These are phyloP conservation scores for Pleurotus cornucopiae DNA, from an alignment of 768 basidiomycete species.

Conservation along the genomic window DNA sequence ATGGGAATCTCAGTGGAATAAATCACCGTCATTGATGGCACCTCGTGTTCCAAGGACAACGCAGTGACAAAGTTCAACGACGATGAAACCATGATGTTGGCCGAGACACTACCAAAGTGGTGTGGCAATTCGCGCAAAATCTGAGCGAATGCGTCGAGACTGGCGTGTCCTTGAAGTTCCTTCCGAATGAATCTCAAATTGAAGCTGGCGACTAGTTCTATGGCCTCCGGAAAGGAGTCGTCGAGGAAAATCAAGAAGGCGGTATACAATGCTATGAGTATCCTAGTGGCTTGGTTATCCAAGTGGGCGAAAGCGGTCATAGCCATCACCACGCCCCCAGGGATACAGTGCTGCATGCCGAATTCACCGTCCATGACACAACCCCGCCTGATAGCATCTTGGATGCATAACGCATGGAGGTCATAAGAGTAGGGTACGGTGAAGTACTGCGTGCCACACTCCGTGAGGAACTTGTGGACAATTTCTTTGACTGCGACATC, in stretches of 20 bases:
- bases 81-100: slow-evolving; percentile 30
- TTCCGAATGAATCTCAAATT: slow-evolving; percentile 23
- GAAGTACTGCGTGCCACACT: no score
- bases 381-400: slow-evolving; percentile 18
- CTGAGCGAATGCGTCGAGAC: slow-evolving; percentile 29
- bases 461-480: no score
- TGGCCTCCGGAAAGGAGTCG: slow-evolving; percentile 24
- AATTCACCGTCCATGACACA: slow-evolving; percentile 19
- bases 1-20: neutral
- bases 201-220: slow-evolving; percentile 26
- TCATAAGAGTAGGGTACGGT: no score
- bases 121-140: slow-evolving; percentile 23
- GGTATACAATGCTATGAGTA: slow-evolving; percentile 36
- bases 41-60: slow-evolving; percentile 26
- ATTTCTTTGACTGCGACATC: no score
- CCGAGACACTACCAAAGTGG: slow-evolving; percentile 23
- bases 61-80: slow-evolving; percentile 31
- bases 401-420: slow-evolving; percentile 10
- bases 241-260: slow-evolving; percentile 33
- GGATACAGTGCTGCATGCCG: slow-evolving; percentile 25
- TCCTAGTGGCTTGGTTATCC: slow-evolving; percentile 19
- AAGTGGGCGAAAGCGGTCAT: slow-evolving; percentile 25
- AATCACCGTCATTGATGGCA: slow-evolving; percentile 21
- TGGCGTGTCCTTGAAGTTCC: slow-evolving; percentile 21
- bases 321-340: slow-evolving; percentile 24